These are phyloP conservation scores for Citrus inodora DNA, from an alignment of 345 rosid genomes.

Conservation along the genomic window DNA sequence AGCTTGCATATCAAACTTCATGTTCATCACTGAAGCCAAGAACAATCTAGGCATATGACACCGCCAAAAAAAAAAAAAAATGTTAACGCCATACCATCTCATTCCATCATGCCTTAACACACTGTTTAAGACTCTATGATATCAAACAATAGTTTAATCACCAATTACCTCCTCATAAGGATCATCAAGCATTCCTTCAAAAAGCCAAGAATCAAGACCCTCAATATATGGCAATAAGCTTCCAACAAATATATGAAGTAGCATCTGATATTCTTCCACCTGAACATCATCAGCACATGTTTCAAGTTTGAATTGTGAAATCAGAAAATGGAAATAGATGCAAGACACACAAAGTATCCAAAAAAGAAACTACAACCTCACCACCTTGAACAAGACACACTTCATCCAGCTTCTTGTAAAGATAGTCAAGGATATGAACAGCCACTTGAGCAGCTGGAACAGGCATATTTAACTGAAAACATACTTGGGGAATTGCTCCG, in stretches of 20 bases:
- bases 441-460: slow-evolving; percentile 59
- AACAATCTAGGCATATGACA: neutral
- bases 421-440: slow-evolving; percentile 72
- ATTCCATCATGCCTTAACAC: slow-evolving; percentile 2
- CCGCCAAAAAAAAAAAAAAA: neutral
- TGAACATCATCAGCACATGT: slow-evolving; percentile 36
- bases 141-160: slow-evolving; percentile 9
- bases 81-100: neutral
- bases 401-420: slow-evolving; percentile 73
- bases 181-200: slow-evolving; percentile 84
- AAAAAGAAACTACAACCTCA: slow-evolving; percentile 61
- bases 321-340: slow-evolving; percentile 13
- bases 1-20: neutral
- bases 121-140: slow-evolving; percentile 7
- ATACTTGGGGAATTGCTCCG: slow-evolving; percentile 62
- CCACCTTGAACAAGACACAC: slow-evolving; percentile 85
- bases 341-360: slow-evolving; percentile 5
- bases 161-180: slow-evolving; percentile 85
- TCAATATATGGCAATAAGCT: slow-evolving; percentile 71
- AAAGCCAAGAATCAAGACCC: slow-evolving; percentile 87
- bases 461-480: slow-evolving; percentile 45
- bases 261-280: slow-evolving; percentile 79
- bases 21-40: neutral
- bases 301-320: slow-evolving; percentile 5
- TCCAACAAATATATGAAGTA: slow-evolving; percentile 77